Evolutionary conservation across 2,329 filamentous ascomycete species (phyloP).

Genomic region (Thielaviopsis punctulata): DNA sequence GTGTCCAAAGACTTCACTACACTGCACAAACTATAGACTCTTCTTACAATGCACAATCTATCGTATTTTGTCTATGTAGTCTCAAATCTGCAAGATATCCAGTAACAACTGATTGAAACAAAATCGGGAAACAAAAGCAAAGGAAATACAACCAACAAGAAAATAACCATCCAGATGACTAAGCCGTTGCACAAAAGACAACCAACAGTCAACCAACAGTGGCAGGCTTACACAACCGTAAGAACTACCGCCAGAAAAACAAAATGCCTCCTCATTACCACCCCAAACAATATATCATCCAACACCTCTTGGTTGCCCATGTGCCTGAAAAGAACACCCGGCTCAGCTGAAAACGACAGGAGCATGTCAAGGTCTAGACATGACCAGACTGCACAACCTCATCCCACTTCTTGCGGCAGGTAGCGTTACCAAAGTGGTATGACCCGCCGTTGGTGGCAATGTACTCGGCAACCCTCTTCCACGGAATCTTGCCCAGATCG

Average conservation of each 20-base stretch:
- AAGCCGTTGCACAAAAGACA: background rate
- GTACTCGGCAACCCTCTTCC: slow-evolving; percentile 39
- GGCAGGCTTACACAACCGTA: background rate
- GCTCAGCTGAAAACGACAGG: background rate
- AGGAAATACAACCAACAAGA: background rate
- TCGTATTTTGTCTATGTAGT: too few species aligned
- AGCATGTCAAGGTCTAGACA: background rate
- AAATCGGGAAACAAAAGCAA: background rate
- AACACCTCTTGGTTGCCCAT: background rate
- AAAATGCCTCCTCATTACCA: background rate
- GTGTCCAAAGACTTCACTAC: slow-evolving; percentile 8
- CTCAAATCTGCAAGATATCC: background rate
- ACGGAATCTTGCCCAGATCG: slow-evolving; percentile 27
- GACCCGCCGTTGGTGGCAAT: slow-evolving; percentile 34
- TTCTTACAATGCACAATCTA: background rate
- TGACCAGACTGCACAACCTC: slow-evolving; percentile 19
- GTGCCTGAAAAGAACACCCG: background rate
- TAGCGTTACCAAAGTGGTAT: slow-evolving; percentile 41
- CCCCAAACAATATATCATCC: background rate
- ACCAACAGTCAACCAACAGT: background rate
- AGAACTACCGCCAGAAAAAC: background rate
- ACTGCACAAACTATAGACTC: background rate
- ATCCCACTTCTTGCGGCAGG: slow-evolving; percentile 41
- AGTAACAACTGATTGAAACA: background rate
- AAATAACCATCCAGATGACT: background rate